These are phyloP conservation scores for Fusarium sp. DNA, from an alignment of 2,329 filamentous ascomycete species.

Conservation along the genomic window DNA sequence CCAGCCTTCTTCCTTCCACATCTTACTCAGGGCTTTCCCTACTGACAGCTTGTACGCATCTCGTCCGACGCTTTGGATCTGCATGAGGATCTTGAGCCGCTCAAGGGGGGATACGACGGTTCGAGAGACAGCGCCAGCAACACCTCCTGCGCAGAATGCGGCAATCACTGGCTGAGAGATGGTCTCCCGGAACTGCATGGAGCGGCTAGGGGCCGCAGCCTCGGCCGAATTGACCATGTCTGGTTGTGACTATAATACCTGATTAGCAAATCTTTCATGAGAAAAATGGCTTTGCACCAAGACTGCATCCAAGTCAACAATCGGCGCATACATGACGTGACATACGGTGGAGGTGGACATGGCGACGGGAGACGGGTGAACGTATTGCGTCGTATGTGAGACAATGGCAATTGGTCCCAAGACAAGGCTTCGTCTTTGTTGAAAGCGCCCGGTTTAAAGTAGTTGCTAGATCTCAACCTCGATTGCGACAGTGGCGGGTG, in stretches of 20 bases:
- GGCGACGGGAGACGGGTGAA: conserved; percentile 6
- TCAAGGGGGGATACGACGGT: conserved; percentile 97
- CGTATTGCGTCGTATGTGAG: conserved; percentile 11
- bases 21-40: conserved; percentile 87
- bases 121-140: conserved; percentile 95
- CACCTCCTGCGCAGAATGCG: conserved; percentile 92
- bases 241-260: conserved; percentile 38
- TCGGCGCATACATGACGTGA: conserved; percentile 23
- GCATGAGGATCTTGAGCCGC: conserved; percentile 96
- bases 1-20: conserved; percentile 98
- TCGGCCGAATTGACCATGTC: conserved; percentile 39
- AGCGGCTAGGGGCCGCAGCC: conserved; percentile 39
- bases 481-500: conserved; percentile 14
- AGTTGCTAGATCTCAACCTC: conserved; percentile 29
- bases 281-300: background rate
- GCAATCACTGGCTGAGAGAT: conserved; percentile 87
- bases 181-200: conserved; percentile 54
- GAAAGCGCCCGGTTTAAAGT: conserved; percentile 22
- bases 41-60: conserved; percentile 95
- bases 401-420: conserved; percentile 37
- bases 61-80: conserved; percentile 89
- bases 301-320: background rate
- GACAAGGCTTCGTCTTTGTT: conserved; percentile 26
- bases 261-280: conserved; percentile 20
- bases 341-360: conserved; percentile 49